phyloP scores from a whole-genome alignment of 768 basidiomycete species.

The Lactarius tabidus region DNA sequence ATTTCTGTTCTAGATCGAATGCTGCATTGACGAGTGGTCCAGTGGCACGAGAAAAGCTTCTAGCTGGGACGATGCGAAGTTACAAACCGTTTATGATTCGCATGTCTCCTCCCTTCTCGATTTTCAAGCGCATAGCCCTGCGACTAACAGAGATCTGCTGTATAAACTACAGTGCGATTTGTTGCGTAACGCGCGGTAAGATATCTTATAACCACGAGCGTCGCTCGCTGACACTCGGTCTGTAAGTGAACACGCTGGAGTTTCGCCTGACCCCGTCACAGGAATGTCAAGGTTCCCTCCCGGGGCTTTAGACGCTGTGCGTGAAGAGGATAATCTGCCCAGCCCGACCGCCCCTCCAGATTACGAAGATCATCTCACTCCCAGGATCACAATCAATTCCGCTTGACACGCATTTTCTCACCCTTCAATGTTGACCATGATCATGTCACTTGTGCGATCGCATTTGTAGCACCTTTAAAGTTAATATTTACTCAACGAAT shows the following conservation, averaged over 20 bases:
- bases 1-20: not conserved
- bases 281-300: not conserved
- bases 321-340: not conserved
- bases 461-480: not conserved
- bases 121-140: not conserved
- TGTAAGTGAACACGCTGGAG: not conserved
- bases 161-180: slow-evolving; percentile 7
- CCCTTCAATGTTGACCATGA: not conserved
- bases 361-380: not conserved
- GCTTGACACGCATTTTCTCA: not conserved
- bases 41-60: not conserved
- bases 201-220: not conserved
- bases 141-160: not conserved
- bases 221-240: too few species aligned
- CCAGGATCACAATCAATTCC: not conserved
- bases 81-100: not conserved
- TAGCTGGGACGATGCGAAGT: not conserved
- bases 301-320: not conserved
- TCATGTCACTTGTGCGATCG: not conserved
- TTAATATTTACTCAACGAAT: not conserved
- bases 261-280: not conserved
- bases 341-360: not conserved
- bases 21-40: slow-evolving; percentile 1
- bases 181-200: slow-evolving; percentile 3
- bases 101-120: not conserved